Conservation (phyloP, 208 protist species). For the Trypanosoma vivax region DNA sequence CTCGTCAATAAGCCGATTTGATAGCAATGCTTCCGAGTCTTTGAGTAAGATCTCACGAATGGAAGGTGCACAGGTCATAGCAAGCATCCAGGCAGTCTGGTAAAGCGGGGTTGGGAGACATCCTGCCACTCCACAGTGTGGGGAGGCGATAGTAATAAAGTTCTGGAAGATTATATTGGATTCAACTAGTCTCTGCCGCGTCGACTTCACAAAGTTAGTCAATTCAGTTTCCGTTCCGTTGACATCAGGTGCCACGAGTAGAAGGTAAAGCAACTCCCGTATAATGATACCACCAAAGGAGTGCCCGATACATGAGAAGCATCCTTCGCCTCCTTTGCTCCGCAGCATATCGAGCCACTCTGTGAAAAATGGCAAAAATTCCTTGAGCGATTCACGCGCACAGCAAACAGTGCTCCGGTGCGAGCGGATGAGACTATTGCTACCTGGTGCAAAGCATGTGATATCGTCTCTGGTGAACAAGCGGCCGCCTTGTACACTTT, state of each 20-base stretch:
- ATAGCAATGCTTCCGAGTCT: slow-evolving; percentile 29
- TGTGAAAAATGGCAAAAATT: slow-evolving; percentile 38
- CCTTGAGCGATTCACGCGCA: slow-evolving; percentile 30
- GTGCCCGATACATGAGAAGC: slow-evolving; percentile 59
- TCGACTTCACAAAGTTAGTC: slow-evolving; percentile 11
- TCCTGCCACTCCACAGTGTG: slow-evolving; percentile 53
- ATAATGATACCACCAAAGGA: slow-evolving; percentile 65
- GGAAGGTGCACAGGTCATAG: slow-evolving; percentile 26
- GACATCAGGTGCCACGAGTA: slow-evolving; percentile 24
- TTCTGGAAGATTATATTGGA: slow-evolving; percentile 42
- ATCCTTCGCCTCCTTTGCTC: slow-evolving; percentile 14
- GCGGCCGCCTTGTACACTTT: slow-evolving; percentile 17
- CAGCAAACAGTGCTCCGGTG: slow-evolving; percentile 34
- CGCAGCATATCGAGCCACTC: slow-evolving; percentile 28
- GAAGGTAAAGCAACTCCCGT: slow-evolving; percentile 54
- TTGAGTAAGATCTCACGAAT: slow-evolving; percentile 45
- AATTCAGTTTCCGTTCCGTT: slow-evolving; percentile 11
- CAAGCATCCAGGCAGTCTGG: slow-evolving; percentile 33
- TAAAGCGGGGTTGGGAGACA: slow-evolving; percentile 45
- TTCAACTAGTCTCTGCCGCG: slow-evolving; percentile 22
- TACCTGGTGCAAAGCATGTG: slow-evolving; percentile 37
- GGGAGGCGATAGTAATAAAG: slow-evolving; percentile 56
- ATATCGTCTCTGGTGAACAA: slow-evolving; percentile 39
- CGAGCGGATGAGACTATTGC: slow-evolving; percentile 37
- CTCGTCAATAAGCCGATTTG: slow-evolving; percentile 33